Evolutionary conservation across 495 filamentous ascomycete genomes (phyloP), one percentile per base, ranked within the genome.

Genomic region (Aspergillus kassunensis): DNA sequence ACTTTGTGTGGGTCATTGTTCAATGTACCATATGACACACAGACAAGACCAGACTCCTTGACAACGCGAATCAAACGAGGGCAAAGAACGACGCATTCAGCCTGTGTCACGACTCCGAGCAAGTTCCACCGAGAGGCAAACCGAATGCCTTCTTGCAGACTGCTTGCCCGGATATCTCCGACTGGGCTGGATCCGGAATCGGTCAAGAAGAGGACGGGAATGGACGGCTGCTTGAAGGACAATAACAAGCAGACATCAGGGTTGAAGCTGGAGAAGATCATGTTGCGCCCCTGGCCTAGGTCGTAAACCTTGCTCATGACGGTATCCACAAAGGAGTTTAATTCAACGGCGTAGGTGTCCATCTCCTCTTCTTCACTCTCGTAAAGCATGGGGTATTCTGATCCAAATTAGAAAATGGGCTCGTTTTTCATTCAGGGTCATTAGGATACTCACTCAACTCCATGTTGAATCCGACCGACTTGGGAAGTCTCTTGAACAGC

Each of bases 221-320:
- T 95, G 16, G 85, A 92, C 1, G 93, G 92, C 71, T 90, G 95
- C 76, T 99, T 99, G 78, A 96, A 92, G 50, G 87, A 91, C 35
- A 97, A 73, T 54, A 96, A 76, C 18, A 99, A 77, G 61, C 95
- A 99, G 31, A 97, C 89, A 51, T 97, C 95, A 5, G 95, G 95
- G 68, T 96, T 93, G 75, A 99, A 99, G 58, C 84, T 89, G 51
- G 87, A 91, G 74, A 99, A 99, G 53, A 97, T 88, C 67, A 97
- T 84, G 64, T 95, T 88, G 3, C 95, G 80, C 46, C 81, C 80
- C 45, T 79, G 79, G 27, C 80, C 84, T 12, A 84, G 62, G 53
- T 88, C 83, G 60, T 97, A 97, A 9, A 96, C 91, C 64, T 88
- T 92, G 20, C 73, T 80, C 4, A 99, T 76, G 9, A 99, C 87